A percentile compares a stretch with the other conserved stretches of the same genome.
These are phyloP conservation scores for Aristolochia contorta DNA, from an alignment of 164 flowering plant species.

Conservation along the genomic window DNA sequence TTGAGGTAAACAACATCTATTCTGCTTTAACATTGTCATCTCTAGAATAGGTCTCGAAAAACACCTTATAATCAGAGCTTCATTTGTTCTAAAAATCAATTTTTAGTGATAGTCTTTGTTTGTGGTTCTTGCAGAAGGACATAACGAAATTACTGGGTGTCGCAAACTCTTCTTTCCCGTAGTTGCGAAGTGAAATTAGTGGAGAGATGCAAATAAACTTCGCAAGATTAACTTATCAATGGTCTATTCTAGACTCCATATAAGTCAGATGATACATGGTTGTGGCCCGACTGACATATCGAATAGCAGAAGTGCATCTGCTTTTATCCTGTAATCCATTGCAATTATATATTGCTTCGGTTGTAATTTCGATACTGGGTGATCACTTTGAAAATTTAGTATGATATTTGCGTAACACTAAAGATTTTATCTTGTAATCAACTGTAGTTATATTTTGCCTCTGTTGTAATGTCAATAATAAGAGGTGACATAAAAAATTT, in stretches of 20 bases:
- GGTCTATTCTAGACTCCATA: not conserved
- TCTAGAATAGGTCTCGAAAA: no score
- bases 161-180: not conserved
- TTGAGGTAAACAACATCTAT: constrained; percentile 46
- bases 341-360: not conserved
- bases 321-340: not conserved
- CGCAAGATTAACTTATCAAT: not conserved
- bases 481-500: no score
- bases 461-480: no score
- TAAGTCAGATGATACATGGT: not conserved
- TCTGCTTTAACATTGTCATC: not conserved
- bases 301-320: not conserved
- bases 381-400: no score
- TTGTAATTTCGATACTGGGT: no score
- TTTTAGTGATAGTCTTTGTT: no score
- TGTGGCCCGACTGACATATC: not conserved
- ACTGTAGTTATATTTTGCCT: no score
- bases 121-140: constrained; percentile 30
- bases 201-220: no score
- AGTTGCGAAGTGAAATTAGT: no score
- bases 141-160: constrained; percentile 36
- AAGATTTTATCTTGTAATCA: no score
- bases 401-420: no score
- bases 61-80: not conserved
- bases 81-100: no score